These are phyloP conservation scores for Aspergillus versicolor DNA, from an alignment of 2,329 filamentous ascomycete species.

Conservation along the genomic window DNA sequence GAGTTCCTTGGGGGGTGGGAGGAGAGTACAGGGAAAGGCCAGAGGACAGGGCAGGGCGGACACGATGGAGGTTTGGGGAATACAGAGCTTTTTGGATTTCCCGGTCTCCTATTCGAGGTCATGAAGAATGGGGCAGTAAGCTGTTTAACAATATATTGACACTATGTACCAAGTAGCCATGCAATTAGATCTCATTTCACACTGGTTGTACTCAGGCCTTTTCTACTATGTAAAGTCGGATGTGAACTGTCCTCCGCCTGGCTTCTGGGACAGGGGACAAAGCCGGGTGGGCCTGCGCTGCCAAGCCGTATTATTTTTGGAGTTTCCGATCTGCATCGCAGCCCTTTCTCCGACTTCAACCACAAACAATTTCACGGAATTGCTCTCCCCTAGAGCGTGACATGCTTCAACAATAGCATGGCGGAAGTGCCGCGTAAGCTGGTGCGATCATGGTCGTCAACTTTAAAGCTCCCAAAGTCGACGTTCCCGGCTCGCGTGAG, in stretches of 20 bases:
- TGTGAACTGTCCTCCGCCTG: too few relatives aligned
- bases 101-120: constrained; percentile 92
- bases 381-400: constrained; percentile 12
- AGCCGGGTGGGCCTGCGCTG: background rate
- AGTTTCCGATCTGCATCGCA: background rate
- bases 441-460: constrained; percentile 65
- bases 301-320: background rate
- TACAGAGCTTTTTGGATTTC: constrained; percentile 89
- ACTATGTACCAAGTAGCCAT: background rate
- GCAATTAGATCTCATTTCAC: too few relatives aligned
- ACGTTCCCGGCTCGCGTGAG: constrained; percentile 60
- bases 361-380: background rate
- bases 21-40: constrained; percentile 58
- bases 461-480: constrained; percentile 72
- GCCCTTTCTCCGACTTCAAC: background rate
- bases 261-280: background rate
- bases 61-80: constrained; percentile 61
- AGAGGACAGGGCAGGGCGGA: constrained; percentile 41
- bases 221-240: too few relatives aligned
- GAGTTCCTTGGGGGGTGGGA: constrained; percentile 86
- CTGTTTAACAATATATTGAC: constrained; percentile 79
- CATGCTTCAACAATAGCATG: constrained; percentile 38
- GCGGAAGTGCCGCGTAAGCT: constrained; percentile 36
- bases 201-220: too few relatives aligned
- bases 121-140: constrained; percentile 89